phyloP scores from a whole-genome alignment of 83 land plant species.

The Picea mariana region DNA sequence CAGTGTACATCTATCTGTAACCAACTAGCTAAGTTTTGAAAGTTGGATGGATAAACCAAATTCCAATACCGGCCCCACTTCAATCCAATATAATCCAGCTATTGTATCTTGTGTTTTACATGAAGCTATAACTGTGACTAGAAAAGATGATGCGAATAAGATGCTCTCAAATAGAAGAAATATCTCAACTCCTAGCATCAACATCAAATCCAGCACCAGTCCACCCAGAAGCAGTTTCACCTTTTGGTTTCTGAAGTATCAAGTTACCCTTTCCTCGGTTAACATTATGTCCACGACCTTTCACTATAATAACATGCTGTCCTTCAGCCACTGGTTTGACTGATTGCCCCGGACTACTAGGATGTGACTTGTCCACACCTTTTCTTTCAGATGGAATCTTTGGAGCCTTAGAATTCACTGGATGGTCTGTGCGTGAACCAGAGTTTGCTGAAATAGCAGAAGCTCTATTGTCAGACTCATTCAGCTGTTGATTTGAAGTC shows the following conservation, averaged over 20 bases:
- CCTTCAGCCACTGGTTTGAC: neutral
- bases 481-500: constrained; percentile 10
- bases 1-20: too few relatives aligned
- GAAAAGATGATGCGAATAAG: too few relatives aligned
- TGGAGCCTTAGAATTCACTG: neutral
- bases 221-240: constrained; percentile 69
- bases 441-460: constrained; percentile 1
- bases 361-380: constrained; percentile 6
- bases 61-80: too few relatives aligned
- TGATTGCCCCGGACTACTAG: constrained; percentile 14
- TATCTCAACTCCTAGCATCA: neutral
- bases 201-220: constrained; percentile 94
- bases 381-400: neutral
- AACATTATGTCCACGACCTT: constrained; percentile 39
- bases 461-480: neutral
- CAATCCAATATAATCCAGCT: too few relatives aligned
- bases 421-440: constrained; percentile 4
- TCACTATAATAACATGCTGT: constrained; percentile 34
- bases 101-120: too few relatives aligned
- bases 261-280: constrained; percentile 59
- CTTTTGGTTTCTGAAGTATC: constrained; percentile 64
- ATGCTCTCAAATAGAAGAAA: too few relatives aligned
- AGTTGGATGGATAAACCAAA: too few relatives aligned
- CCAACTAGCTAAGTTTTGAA: too few relatives aligned
- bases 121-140: too few relatives aligned